A percentile compares a stretch with the other conserved stretches of the same genome.
phyloP scores from a whole-genome alignment of 1,284 basidiomycete genomes.

The Sphaerobolus stellatus region DNA sequence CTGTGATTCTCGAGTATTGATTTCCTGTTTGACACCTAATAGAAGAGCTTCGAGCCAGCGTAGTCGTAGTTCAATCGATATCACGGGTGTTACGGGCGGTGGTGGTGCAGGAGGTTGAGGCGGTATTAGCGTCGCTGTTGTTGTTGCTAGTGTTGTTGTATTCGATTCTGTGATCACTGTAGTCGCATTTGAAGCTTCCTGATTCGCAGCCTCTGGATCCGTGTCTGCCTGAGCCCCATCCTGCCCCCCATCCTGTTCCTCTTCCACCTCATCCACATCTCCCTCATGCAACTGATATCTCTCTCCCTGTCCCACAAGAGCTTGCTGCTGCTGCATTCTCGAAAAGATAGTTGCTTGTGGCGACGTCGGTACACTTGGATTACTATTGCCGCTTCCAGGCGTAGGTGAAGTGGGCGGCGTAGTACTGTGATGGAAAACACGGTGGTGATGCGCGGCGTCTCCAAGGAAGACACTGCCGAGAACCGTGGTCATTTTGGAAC shows the following conservation, averaged over 20 bases:
- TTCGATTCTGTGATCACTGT: slow-evolving; percentile 13
- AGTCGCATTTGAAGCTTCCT: not conserved
- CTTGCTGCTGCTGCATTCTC: not conserved
- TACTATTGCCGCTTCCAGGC: slow-evolving; percentile 40
- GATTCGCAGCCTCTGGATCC: not conserved
- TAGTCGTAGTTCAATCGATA: slow-evolving; percentile 70
- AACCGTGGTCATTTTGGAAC: no score
- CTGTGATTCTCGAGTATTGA: no score
- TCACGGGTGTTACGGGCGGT: slow-evolving; percentile 53
- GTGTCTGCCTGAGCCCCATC: not conserved
- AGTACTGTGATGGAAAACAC: slow-evolving; percentile 57
- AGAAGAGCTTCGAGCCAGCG: slow-evolving; percentile 76
- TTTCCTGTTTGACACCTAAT: slow-evolving; percentile 57
- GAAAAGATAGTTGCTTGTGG: not conserved
- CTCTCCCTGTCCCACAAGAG: no score
- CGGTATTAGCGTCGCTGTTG: no score
- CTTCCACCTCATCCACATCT: not conserved
- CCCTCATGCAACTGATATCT: no score
- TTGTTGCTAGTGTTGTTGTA: no score
- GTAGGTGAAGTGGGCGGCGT: slow-evolving; percentile 65
- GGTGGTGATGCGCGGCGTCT: slow-evolving; percentile 62
- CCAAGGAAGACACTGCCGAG: slow-evolving; percentile 77
- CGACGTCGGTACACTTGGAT: not conserved
- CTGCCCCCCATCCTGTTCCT: not conserved
- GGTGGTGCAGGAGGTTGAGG: slow-evolving; percentile 29